Percentiles rank a stretch among this genome's conserved stretches.
Evolutionary conservation across 371 early-diverging fungal species (phyloP).

Genomic region (Apophysomyces ossiformis): DNA sequence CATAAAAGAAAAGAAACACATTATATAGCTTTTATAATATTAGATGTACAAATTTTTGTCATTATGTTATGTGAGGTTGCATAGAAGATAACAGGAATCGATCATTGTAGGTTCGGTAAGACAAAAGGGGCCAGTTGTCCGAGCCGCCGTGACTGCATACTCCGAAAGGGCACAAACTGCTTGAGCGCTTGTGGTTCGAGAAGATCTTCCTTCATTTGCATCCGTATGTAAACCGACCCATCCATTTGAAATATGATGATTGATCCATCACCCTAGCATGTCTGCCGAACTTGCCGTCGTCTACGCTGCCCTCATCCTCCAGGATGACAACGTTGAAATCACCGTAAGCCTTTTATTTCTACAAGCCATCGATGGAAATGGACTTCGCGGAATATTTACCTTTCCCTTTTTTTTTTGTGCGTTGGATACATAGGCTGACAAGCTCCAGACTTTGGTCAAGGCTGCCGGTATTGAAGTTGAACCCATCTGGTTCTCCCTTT

Average conservation of each 20-base stretch:
- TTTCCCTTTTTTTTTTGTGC: background rate
- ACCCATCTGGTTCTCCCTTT: conserved; percentile 94
- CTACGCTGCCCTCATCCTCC: conserved; percentile 98
- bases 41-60: no score
- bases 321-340: conserved; percentile 96
- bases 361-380: conserved; percentile 1
- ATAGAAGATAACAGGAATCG: no score
- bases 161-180: conserved; percentile 10
- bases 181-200: conserved; percentile 10
- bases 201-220: conserved; percentile 22
- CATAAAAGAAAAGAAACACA: no score
- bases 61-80: no score
- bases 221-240: conserved; percentile 24
- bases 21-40: no score
- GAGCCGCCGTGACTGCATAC: background rate
- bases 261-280: conserved; percentile 39
- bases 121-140: background rate
- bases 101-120: background rate
- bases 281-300: conserved; percentile 90
- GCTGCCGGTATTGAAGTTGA: conserved; percentile 95
- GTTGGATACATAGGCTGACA: conserved; percentile 79
- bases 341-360: conserved; percentile 69
- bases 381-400: background rate
- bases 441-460: conserved; percentile 88
- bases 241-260: conserved; percentile 14